Percentiles rank a stretch among this genome's conserved stretches.
phyloP scores from a whole-genome alignment of 2,329 filamentous ascomycete genomes.

The Macrophomina tecta region DNA sequence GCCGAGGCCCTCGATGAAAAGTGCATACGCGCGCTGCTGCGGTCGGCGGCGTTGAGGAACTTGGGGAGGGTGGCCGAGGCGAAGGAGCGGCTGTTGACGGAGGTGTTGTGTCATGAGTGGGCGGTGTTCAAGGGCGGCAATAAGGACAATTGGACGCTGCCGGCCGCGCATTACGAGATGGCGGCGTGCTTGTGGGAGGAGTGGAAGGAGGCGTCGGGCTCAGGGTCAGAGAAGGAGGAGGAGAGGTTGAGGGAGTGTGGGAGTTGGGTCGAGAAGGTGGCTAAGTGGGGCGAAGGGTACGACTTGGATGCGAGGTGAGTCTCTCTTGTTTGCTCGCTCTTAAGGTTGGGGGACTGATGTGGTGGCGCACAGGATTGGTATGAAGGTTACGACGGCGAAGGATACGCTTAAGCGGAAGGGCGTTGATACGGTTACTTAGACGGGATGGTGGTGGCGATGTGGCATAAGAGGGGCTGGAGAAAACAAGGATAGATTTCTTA shows the following conservation, averaged over 20 bases:
- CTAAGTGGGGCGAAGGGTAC: slow-evolving; percentile 70
- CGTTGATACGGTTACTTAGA: slow-evolving; percentile 29
- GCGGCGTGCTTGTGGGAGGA: slow-evolving; percentile 82
- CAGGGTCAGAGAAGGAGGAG: slow-evolving; percentile 30
- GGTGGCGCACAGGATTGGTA: slow-evolving; percentile 58
- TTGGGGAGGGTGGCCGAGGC: slow-evolving; percentile 70
- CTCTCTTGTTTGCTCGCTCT: not conserved
- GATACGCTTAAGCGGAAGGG: slow-evolving; percentile 61
- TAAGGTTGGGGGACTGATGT: slow-evolving; percentile 11
- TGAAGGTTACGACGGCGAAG: slow-evolving; percentile 73
- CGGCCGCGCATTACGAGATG: slow-evolving; percentile 85
- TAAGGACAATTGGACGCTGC: slow-evolving; percentile 73
- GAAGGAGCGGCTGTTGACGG: slow-evolving; percentile 64
- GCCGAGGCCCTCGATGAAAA: slow-evolving; percentile 58
- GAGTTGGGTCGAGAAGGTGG: slow-evolving; percentile 69
- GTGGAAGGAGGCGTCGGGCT: slow-evolving; percentile 46
- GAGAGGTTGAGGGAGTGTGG: slow-evolving; percentile 67
- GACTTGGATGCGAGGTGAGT: slow-evolving; percentile 70
- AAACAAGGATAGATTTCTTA: too few relatives aligned
- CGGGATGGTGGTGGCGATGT: not conserved
- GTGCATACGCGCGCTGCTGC: slow-evolving; percentile 70
- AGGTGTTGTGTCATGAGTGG: slow-evolving; percentile 67
- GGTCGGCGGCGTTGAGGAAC: slow-evolving; percentile 69
- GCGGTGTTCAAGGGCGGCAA: slow-evolving; percentile 62
- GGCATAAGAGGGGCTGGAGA: too few relatives aligned